phyloP scores from a whole-genome alignment of 2,329 filamentous ascomycete species.

The Fusarium oligoseptatum region DNA sequence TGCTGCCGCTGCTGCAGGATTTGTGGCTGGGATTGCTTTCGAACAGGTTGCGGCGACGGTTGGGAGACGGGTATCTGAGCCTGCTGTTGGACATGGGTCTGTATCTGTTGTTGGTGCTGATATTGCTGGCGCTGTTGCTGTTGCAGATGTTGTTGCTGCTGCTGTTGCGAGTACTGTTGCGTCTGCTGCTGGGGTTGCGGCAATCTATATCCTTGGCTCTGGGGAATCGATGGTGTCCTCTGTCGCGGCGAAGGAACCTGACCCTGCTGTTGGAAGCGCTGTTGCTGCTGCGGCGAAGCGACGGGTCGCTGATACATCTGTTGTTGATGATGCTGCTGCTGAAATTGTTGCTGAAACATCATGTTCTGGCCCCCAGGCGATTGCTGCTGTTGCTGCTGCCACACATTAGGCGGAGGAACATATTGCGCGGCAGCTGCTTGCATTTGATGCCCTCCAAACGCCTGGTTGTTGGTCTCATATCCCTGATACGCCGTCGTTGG shows the following conservation, averaged over 20 bases:
- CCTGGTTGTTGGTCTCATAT: slow-evolving; percentile 39
- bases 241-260: slow-evolving; percentile 40
- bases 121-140: slow-evolving; percentile 28
- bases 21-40: slow-evolving; percentile 22
- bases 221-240: slow-evolving; percentile 38
- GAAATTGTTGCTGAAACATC: slow-evolving; percentile 49
- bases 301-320: slow-evolving; percentile 51
- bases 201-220: slow-evolving; percentile 40
- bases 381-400: slow-evolving; percentile 54
- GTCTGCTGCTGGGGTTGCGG: slow-evolving; percentile 36
- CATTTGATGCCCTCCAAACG: slow-evolving; percentile 38
- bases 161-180: slow-evolving; percentile 38
- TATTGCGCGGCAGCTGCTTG: slow-evolving; percentile 42
- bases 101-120: slow-evolving; percentile 33
- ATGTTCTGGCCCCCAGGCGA: slow-evolving; percentile 41
- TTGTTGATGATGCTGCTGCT: slow-evolving; percentile 53
- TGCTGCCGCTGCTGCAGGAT: slow-evolving; percentile 13
- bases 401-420: slow-evolving; percentile 46
- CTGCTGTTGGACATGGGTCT: slow-evolving; percentile 30
- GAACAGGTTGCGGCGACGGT: slow-evolving; percentile 29
- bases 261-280: slow-evolving; percentile 30
- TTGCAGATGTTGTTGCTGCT: slow-evolving; percentile 20
- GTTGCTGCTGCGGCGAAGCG: slow-evolving; percentile 41
- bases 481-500: slow-evolving; percentile 41
- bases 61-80: slow-evolving; percentile 11